phyloP scores from a whole-genome alignment of 106 monocot species.

The Amphibolis antarctica region DNA sequence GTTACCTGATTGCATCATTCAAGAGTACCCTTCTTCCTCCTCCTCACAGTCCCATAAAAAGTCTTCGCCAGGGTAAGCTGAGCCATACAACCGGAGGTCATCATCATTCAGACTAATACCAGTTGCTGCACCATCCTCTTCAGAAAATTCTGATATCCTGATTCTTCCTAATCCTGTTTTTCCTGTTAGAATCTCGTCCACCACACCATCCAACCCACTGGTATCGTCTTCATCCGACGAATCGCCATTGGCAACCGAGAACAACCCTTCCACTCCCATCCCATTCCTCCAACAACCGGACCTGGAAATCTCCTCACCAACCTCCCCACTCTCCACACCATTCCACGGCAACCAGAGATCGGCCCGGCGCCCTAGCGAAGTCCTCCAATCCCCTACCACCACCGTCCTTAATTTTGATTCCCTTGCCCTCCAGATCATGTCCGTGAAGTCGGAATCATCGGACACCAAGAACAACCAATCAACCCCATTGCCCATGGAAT shows the following conservation, averaged over 20 bases:
- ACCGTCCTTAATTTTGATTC: constrained; percentile 64
- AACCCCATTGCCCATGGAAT: constrained; percentile 56
- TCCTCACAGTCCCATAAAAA: constrained; percentile 55
- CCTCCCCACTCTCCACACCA: constrained; percentile 69
- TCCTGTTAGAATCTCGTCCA: constrained; percentile 10
- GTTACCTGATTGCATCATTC: not conserved
- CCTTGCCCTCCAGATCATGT: constrained; percentile 55
- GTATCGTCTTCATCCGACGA: not conserved
- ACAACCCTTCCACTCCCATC: constrained; percentile 16
- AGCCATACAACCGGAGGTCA: constrained; percentile 14
- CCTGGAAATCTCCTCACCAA: constrained; percentile 46
- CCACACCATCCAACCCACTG: constrained; percentile 5
- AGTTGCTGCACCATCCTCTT: constrained; percentile 23
- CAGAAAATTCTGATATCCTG: constrained; percentile 12
- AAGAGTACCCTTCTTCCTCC: constrained; percentile 17
- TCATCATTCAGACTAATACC: constrained; percentile 14
- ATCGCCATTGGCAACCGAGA: not conserved
- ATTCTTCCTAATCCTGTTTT: constrained; percentile 5
- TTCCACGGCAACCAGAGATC: constrained; percentile 88
- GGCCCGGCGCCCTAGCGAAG: constrained; percentile 34
- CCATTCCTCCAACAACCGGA: constrained; percentile 3
- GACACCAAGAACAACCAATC: constrained; percentile 87
- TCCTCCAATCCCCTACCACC: constrained; percentile 70
- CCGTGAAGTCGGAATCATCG: constrained; percentile 81
- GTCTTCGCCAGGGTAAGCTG: constrained; percentile 13